Conservation (phyloP, 495 filamentous ascomycete species). For the Penicillium subrubescens region DNA sequence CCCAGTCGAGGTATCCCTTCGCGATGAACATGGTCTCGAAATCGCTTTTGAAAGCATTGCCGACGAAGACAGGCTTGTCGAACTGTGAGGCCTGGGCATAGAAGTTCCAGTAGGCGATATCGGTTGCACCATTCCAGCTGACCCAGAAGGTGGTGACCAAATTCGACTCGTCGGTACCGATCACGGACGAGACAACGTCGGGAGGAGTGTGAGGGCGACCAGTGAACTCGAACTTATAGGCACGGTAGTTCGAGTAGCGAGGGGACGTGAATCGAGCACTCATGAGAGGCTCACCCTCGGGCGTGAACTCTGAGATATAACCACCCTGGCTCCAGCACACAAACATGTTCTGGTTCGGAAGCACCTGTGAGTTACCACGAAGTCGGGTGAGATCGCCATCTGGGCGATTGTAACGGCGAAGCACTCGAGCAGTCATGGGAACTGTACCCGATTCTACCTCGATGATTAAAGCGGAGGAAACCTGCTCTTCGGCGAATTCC, state of each 20-base stretch:
- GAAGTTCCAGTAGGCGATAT: conserved; percentile 41
- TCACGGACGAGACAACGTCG: conserved; percentile 30
- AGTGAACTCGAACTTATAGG: conserved; percentile 37
- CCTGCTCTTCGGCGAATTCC: conserved; percentile 41
- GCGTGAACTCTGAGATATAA: conserved; percentile 52
- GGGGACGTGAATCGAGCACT: conserved; percentile 28
- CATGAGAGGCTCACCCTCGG: conserved; percentile 51
- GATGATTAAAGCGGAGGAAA: conserved; percentile 56
- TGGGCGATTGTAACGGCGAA: conserved; percentile 44
- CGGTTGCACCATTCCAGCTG: conserved; percentile 52
- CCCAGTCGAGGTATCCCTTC: conserved; percentile 39
- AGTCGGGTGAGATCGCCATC: conserved; percentile 47
- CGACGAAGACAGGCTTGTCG: conserved; percentile 26
- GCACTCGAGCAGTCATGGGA: conserved; percentile 47
- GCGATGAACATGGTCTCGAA: conserved; percentile 40
- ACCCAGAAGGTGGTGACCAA: conserved; percentile 40
- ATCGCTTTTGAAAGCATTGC: conserved; percentile 25
- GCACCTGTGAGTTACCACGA: conserved; percentile 58
- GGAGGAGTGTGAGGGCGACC: conserved; percentile 33
- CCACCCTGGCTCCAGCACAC: conserved; percentile 58
- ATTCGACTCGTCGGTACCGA: conserved; percentile 31
- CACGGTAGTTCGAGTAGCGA: conserved; percentile 36
- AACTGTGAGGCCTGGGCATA: conserved; percentile 35
- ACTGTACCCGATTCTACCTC: conserved; percentile 46
- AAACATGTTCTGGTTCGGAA: conserved; percentile 55